phyloP scores from a whole-genome alignment of 1,284 basidiomycete species.

The Boletus semigastroideus region DNA sequence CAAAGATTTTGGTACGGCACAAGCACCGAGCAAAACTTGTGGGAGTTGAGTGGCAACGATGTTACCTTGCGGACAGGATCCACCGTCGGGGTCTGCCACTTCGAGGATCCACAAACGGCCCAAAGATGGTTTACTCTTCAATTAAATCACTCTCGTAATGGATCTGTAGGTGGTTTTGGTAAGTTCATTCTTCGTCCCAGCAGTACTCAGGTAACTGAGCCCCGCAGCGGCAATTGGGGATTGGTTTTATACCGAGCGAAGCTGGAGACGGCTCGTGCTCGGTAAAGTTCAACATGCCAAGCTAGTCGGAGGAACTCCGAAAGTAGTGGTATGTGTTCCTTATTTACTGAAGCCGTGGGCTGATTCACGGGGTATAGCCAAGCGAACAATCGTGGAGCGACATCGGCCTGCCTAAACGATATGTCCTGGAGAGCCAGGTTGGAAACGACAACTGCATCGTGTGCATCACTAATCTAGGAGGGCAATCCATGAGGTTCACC shows the following conservation, averaged over 20 bases:
- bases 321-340: not conserved
- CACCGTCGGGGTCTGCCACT: too few relatives aligned
- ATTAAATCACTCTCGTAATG: not conserved
- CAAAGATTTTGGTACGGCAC: too few relatives aligned
- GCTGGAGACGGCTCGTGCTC: not conserved
- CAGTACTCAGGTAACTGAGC: not conserved
- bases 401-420: not conserved
- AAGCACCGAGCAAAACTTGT: too few relatives aligned
- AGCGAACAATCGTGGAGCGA: not conserved
- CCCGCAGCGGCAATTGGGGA: not conserved
- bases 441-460: not conserved
- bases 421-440: not conserved
- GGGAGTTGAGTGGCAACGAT: too few relatives aligned
- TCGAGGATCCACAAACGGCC: too few relatives aligned
- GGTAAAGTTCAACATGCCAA: not conserved
- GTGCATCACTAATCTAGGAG: not conserved
- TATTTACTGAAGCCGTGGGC: not conserved
- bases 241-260: not conserved
- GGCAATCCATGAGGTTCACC: not conserved
- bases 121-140: too few relatives aligned
- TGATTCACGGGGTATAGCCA: not conserved
- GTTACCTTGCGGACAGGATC: too few relatives aligned
- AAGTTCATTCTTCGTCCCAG: not conserved
- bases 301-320: not conserved
- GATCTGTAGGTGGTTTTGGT: not conserved